A percentile compares a stretch with the other conserved stretches of the same genome.
These are phyloP conservation scores for Salix koriyanagi DNA, from an alignment of 345 rosid genomes.

Conservation along the genomic window DNA sequence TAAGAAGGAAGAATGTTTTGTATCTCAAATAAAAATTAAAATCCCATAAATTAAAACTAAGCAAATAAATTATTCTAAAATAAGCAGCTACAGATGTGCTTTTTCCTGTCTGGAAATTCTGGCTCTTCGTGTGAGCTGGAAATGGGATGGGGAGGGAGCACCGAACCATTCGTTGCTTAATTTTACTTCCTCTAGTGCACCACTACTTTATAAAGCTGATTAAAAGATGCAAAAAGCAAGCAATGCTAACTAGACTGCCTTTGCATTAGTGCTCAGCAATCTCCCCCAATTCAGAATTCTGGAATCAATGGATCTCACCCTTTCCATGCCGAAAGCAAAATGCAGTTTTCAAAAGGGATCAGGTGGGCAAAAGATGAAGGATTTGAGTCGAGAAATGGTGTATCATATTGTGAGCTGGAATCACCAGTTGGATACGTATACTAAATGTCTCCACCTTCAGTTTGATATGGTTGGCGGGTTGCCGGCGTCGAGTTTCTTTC, in stretches of 20 bases:
- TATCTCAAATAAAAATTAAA: background rate
- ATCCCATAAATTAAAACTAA: background rate
- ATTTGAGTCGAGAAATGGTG: no score
- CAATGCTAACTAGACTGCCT: background rate
- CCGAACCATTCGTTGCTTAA: background rate
- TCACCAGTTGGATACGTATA: background rate
- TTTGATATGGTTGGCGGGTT: background rate
- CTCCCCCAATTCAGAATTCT: background rate
- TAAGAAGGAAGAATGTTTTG: slow-evolving; percentile 14
- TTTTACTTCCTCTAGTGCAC: slow-evolving; percentile 14
- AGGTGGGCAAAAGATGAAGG: background rate
- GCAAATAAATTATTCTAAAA: background rate
- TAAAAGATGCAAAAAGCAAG: background rate
- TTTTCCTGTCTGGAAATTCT: background rate
- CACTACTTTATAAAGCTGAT: slow-evolving; percentile 16
- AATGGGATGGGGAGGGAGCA: background rate
- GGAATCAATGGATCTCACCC: slow-evolving; percentile 19
- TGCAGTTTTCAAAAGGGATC: background rate
- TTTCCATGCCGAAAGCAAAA: slow-evolving; percentile 23
- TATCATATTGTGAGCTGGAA: background rate
- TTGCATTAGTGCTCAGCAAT: slow-evolving; percentile 30
- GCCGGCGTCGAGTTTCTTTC: background rate
- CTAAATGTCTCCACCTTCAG: background rate
- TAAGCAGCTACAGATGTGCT: background rate
- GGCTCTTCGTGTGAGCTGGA: background rate